Conservation (phyloP, 1,284 basidiomycete genomes). For the Trametes pubescens region DNA sequence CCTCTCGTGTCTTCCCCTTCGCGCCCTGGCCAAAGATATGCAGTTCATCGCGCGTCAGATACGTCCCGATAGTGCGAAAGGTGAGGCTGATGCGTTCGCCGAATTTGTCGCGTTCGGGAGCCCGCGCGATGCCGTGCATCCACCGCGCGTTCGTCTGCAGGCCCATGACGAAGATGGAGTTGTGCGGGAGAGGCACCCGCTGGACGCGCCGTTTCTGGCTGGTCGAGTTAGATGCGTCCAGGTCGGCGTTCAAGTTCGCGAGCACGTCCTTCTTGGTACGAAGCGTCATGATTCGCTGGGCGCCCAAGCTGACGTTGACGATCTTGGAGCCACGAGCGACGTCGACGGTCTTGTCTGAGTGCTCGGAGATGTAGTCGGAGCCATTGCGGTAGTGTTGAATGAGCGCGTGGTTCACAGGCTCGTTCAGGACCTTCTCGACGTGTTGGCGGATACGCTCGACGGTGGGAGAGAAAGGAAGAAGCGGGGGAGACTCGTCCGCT, state of each 20-base stretch:
- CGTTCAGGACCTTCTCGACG: conserved; percentile 60
- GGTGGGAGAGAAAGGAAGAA: conserved; percentile 70
- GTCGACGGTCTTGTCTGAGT: conserved; percentile 84
- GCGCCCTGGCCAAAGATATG: conserved; percentile 76
- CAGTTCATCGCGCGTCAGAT: conserved; percentile 57
- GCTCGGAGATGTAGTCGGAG: conserved; percentile 82
- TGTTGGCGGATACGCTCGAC: conserved; percentile 67
- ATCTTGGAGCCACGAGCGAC: conserved; percentile 73
- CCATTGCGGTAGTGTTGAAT: conserved; percentile 81
- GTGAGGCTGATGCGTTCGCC: conserved; percentile 81
- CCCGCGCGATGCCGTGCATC: conserved; percentile 78
- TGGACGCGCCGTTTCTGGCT: conserved; percentile 51
- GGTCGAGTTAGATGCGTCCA: neutral
- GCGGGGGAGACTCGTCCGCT: conserved; percentile 73
- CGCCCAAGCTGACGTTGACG: conserved; percentile 80
- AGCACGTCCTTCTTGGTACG: conserved; percentile 63
- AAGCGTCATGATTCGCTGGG: conserved; percentile 75
- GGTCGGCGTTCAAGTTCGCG: conserved; percentile 15
- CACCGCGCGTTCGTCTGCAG: conserved; percentile 72
- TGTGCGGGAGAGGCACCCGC: conserved; percentile 75
- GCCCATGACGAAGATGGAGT: conserved; percentile 81
- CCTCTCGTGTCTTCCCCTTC: conserved; percentile 60
- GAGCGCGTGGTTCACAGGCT: conserved; percentile 79
- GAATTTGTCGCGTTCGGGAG: conserved; percentile 56
- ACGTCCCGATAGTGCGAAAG: conserved; percentile 79